Conservation (phyloP, 2,329 filamentous ascomycete genomes). For the Fusarium lyarnte region DNA sequence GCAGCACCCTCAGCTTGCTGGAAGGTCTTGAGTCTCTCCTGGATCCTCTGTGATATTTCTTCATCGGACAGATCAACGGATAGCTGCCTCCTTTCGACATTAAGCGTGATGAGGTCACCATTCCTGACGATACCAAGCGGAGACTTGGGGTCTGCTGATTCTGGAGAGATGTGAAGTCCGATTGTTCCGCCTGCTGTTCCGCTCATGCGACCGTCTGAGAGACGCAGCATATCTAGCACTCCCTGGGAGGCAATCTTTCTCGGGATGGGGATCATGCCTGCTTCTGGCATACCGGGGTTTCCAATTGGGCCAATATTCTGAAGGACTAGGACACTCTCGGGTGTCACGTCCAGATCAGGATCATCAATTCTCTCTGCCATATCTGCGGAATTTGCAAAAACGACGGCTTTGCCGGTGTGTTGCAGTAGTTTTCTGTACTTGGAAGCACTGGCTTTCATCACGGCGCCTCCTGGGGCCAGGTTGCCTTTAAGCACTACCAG, state of each 20-base stretch:
- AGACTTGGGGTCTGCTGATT: slow-evolving; percentile 79
- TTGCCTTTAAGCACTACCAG: slow-evolving; percentile 87
- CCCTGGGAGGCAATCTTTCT: slow-evolving; percentile 81
- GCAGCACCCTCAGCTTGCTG: slow-evolving; percentile 40
- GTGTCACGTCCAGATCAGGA: slow-evolving; percentile 68
- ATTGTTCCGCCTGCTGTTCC: slow-evolving; percentile 92
- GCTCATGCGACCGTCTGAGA: slow-evolving; percentile 88
- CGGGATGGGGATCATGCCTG: slow-evolving; percentile 70
- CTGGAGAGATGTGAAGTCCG: slow-evolving; percentile 86
- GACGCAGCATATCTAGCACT: slow-evolving; percentile 80
- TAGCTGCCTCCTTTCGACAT: slow-evolving; percentile 73
- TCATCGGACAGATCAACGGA: slow-evolving; percentile 70
- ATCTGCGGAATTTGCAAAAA: slow-evolving; percentile 81
- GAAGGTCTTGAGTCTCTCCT: slow-evolving; percentile 64
- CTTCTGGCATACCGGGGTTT: slow-evolving; percentile 93
- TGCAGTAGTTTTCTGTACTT: slow-evolving; percentile 73
- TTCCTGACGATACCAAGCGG: slow-evolving; percentile 80
- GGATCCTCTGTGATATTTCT: slow-evolving; percentile 71
- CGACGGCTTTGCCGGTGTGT: slow-evolving; percentile 62
- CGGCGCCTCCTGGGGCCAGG: slow-evolving; percentile 81
- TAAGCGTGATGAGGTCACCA: slow-evolving; percentile 82
- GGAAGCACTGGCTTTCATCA: slow-evolving; percentile 87
- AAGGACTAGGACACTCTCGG: slow-evolving; percentile 76
- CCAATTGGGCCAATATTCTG: slow-evolving; percentile 91
- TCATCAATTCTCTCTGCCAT: slow-evolving; percentile 71